A percentile compares a stretch with the other conserved stretches of the same genome.
These are phyloP conservation scores for Hymenoscyphus fraxineus DNA, from an alignment of 2,329 filamentous ascomycete genomes.

Conservation along the genomic window DNA sequence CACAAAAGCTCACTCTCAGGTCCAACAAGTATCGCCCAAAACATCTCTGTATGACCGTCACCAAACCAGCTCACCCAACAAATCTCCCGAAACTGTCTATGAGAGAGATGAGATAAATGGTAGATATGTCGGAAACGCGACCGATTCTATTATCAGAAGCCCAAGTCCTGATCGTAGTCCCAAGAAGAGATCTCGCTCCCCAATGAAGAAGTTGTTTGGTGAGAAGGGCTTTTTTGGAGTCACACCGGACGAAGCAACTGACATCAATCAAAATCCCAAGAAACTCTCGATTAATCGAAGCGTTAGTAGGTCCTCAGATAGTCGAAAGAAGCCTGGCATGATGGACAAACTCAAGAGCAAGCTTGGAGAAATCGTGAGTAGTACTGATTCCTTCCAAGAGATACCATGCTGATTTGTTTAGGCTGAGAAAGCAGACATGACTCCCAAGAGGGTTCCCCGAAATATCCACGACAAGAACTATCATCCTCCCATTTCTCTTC, in stretches of 20 bases:
- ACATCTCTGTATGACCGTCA: constrained; percentile 9
- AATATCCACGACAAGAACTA: constrained; percentile 18
- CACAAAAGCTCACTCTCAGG: background rate
- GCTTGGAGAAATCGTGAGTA: constrained; percentile 32
- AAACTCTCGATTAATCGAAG: constrained; percentile 15
- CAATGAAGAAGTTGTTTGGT: constrained; percentile 36
- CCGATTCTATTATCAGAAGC: background rate
- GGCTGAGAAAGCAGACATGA: constrained; percentile 34
- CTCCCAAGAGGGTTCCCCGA: constrained; percentile 13
- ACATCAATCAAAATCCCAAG: constrained; percentile 14
- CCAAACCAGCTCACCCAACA: constrained; percentile 20
- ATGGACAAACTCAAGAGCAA: constrained; percentile 32
- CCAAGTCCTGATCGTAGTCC: constrained; percentile 3
- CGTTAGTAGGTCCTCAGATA: constrained; percentile 11
- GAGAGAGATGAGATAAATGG: constrained; percentile 21
- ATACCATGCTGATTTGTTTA: constrained; percentile 13
- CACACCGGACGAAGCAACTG: constrained; percentile 22
- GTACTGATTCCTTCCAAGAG: background rate
- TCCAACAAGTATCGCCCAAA: background rate
- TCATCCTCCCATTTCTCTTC: constrained; percentile 28
- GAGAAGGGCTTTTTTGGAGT: constrained; percentile 33
- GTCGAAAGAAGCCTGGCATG: constrained; percentile 26
- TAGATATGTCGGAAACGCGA: background rate
- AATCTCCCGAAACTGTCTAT: constrained; percentile 18
- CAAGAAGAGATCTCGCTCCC: constrained; percentile 32